phyloP scores from a whole-genome alignment of 345 rosid species.

The Leavenworthia alabamica region DNA sequence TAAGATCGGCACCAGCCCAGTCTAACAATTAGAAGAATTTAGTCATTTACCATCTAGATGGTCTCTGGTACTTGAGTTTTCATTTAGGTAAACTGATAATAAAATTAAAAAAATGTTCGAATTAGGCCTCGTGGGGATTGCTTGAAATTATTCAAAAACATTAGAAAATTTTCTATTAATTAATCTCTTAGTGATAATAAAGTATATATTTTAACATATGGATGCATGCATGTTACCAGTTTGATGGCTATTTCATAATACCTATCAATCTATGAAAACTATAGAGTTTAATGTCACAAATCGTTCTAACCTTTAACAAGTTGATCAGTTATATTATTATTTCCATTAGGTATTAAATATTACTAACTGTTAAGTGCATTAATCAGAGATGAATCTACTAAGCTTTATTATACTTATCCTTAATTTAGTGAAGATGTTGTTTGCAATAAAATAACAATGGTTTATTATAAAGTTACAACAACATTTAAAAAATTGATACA shows the following conservation, averaged over 20 bases:
- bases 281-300: not conserved
- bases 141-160: not conserved
- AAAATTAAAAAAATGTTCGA: slow-evolving; percentile 4
- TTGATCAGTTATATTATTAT: no score
- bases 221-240: slow-evolving; percentile 14
- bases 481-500: no score
- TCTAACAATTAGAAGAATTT: slow-evolving; percentile 6
- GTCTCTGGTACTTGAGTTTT: slow-evolving; percentile 9
- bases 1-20: not conserved
- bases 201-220: not conserved
- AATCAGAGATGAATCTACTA: no score
- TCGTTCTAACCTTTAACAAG: no score
- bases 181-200: not conserved
- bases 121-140: slow-evolving; percentile 27
- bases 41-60: slow-evolving; percentile 10
- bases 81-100: slow-evolving; percentile 5
- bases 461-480: no score
- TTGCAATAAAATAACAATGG: no score
- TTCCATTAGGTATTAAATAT: no score
- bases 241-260: not conserved
- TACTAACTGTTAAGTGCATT: no score
- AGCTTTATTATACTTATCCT: no score
- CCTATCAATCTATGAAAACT: not conserved
- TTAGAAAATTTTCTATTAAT: not conserved
- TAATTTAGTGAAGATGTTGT: no score